A percentile compares a stretch with the other conserved stretches of the same genome.
phyloP scores from a whole-genome alignment of 2,329 filamentous ascomycete genomes.

The Talaromyces marneffei region DNA sequence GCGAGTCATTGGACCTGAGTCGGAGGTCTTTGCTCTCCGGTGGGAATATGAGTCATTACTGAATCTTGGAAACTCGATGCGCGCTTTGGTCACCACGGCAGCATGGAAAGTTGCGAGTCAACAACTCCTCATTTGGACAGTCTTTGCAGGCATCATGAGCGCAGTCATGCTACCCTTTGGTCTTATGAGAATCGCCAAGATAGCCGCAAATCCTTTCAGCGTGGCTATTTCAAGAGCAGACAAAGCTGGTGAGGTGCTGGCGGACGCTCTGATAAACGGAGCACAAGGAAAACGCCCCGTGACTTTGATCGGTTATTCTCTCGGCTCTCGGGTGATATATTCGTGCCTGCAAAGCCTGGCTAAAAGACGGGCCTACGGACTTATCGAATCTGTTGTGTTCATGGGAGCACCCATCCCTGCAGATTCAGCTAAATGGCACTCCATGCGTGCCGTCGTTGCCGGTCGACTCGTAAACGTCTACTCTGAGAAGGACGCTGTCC shows the following conservation, averaged over 20 bases:
- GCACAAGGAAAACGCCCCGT: constrained; percentile 78
- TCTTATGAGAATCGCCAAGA: constrained; percentile 59
- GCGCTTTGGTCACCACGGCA: constrained; percentile 68
- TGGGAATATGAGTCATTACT: constrained; percentile 76
- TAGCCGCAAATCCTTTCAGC: constrained; percentile 76
- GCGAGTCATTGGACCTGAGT: constrained; percentile 65
- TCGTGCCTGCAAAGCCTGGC: constrained; percentile 72
- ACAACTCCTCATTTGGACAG: constrained; percentile 68
- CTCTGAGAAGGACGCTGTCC: constrained; percentile 78
- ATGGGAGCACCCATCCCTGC: constrained; percentile 77
- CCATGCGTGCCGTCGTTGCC: constrained; percentile 69
- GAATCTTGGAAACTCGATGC: constrained; percentile 71
- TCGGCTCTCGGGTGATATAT: constrained; percentile 77
- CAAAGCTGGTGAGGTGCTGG: constrained; percentile 72
- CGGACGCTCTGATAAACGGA: constrained; percentile 74
- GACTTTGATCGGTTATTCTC: constrained; percentile 72
- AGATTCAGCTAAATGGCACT: constrained; percentile 65
- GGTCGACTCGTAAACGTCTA: constrained; percentile 84
- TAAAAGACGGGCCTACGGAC: constrained; percentile 70
- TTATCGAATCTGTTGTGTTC: constrained; percentile 76
- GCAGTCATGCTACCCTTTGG: constrained; percentile 65
- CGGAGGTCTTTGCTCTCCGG: constrained; percentile 74
- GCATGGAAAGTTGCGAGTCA: constrained; percentile 71
- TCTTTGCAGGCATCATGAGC: constrained; percentile 60
- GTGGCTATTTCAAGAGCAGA: constrained; percentile 70